These are phyloP conservation scores for Pleurotus sapidus DNA, from an alignment of 768 basidiomycete species.

Conservation along the genomic window DNA sequence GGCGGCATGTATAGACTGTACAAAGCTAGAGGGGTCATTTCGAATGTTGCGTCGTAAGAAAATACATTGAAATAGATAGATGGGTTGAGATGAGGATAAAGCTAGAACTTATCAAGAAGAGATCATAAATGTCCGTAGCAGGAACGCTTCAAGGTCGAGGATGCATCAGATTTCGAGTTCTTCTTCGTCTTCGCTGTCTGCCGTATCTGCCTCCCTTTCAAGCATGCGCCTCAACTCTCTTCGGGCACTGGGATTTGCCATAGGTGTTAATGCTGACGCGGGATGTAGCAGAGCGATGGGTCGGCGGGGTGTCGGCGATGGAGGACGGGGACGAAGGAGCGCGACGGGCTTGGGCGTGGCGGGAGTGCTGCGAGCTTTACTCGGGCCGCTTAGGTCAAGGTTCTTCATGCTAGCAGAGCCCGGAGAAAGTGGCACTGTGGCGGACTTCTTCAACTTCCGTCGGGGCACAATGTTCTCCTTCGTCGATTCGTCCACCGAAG, in stretches of 20 bases:
- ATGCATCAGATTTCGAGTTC: slow-evolving; percentile 3
- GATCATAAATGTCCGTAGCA: neutral
- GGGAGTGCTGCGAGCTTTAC: slow-evolving; percentile 21
- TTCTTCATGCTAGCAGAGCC: slow-evolving; percentile 13
- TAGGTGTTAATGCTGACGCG: slow-evolving; percentile 19
- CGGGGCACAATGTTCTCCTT: slow-evolving; percentile 62
- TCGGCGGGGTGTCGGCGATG: slow-evolving; percentile 26
- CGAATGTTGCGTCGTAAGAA: neutral
- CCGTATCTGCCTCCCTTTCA: slow-evolving; percentile 32
- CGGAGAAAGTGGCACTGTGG: slow-evolving; percentile 17
- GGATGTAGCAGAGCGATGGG: slow-evolving; percentile 14
- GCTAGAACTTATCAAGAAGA: neutral
- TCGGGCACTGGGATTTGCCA: slow-evolving; percentile 17
- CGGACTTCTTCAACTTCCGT: slow-evolving; percentile 40
- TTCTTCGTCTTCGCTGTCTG: slow-evolving; percentile 20
- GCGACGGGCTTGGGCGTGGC: slow-evolving; percentile 20
- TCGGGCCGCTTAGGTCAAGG: neutral
- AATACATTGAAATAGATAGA: slow-evolving; percentile 8
- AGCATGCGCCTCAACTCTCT: slow-evolving; percentile 26
- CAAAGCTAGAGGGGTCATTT: neutral
- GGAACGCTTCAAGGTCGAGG: neutral
- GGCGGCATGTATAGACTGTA: slow-evolving; percentile 1
- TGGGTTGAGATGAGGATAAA: slow-evolving; percentile 1
- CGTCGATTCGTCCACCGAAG: slow-evolving; percentile 9
- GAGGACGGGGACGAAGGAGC: neutral